Evolutionary conservation across 257 asterid genomes (phyloP).

Genomic region (Coffea canephora): DNA sequence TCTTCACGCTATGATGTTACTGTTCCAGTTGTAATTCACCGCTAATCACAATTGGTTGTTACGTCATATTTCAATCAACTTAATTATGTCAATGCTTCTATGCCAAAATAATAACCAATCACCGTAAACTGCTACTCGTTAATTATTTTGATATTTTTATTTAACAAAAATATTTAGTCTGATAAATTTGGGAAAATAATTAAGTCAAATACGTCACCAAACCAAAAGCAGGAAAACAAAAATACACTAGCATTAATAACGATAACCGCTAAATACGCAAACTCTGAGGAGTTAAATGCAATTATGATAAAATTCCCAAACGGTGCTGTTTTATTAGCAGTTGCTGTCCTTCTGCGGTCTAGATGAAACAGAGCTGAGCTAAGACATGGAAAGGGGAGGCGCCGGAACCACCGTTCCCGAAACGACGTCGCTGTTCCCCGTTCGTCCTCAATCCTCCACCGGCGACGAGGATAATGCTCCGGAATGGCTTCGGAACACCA

Average conservation of each 20-base stretch:
- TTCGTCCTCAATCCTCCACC: constrained; percentile 28
- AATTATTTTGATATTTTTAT: no score
- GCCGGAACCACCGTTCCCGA: constrained; percentile 14
- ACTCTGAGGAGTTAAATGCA: not conserved
- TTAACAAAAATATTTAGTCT: not conserved
- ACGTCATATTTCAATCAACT: no score
- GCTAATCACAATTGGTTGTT: no score
- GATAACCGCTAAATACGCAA: not conserved
- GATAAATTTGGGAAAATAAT: no score
- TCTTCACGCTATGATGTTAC: no score
- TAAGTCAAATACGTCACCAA: no score
- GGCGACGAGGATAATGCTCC: constrained; percentile 25
- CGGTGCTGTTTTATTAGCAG: not conserved
- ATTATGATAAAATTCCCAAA: not conserved
- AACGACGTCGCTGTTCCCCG: constrained; percentile 64
- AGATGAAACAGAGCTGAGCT: not conserved
- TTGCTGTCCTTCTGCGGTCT: not conserved
- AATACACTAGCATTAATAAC: not conserved
- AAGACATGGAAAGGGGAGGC: constrained; percentile 8
- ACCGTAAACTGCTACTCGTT: no score
- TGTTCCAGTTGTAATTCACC: no score
- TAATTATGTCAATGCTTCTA: no score
- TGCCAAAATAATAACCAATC: no score
- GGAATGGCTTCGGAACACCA: constrained; percentile 73
- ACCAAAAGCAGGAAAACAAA: not conserved